These are phyloP conservation scores for Vaccinium macrocarpon DNA, from an alignment of 148 eudicot species.

Conservation along the genomic window DNA sequence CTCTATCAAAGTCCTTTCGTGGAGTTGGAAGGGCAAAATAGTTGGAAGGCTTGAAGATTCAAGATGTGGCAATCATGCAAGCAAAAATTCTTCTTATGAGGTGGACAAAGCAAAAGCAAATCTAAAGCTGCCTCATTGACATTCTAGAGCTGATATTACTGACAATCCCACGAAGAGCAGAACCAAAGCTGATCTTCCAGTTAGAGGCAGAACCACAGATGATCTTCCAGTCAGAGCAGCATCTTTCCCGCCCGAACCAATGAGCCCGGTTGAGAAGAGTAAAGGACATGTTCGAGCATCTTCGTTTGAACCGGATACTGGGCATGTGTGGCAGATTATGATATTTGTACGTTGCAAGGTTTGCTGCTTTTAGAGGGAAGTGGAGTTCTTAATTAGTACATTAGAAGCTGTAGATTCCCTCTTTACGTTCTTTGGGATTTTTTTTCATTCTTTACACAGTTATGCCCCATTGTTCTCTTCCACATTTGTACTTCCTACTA, in stretches of 20 bases:
- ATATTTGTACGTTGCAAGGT: constrained; percentile 48
- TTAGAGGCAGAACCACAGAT: not conserved
- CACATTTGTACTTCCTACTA: not conserved
- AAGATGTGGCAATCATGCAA: too few relatives aligned
- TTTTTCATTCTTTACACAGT: not conserved
- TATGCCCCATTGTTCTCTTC: not conserved
- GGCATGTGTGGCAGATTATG: constrained; percentile 54
- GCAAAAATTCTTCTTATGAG: constrained; percentile 8
- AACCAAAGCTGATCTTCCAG: too few relatives aligned
- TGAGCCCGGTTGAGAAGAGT: constrained; percentile 21
- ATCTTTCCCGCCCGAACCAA: constrained; percentile 22
- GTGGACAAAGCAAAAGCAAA: constrained; percentile 4
- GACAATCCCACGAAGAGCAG: not conserved
- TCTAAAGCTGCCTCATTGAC: constrained; percentile 8
- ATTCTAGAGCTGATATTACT: not conserved
- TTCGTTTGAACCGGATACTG: constrained; percentile 28
- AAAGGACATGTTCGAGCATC: constrained; percentile 34
- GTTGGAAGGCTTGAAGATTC: too few relatives aligned
- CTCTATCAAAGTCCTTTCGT: too few relatives aligned
- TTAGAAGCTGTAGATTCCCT: not conserved
- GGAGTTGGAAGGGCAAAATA: too few relatives aligned
- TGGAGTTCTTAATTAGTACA: not conserved
- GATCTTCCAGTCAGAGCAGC: constrained; percentile 8
- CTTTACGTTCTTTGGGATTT: not conserved
- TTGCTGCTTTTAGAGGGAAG: constrained; percentile 36